A percentile compares a stretch with the other conserved stretches of the same genome.
Conservation (phyloP, 2,329 filamentous ascomycete genomes). For the Colletotrichum sojae region DNA sequence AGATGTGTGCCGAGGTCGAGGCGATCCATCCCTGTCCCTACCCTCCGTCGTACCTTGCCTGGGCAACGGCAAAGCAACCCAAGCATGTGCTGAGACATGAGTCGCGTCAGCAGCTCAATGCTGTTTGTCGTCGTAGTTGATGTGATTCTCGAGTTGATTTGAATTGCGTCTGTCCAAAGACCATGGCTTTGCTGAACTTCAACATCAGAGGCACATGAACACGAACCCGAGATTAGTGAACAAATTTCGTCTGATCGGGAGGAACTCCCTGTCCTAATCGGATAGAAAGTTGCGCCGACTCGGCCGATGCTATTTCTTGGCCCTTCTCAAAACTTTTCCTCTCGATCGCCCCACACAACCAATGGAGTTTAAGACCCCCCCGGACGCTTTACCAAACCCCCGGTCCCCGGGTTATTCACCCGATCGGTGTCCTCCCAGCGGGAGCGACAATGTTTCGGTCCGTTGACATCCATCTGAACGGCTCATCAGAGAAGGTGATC, state of each 20-base stretch:
- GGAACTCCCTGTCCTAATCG: not conserved
- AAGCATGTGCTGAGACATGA: conserved; percentile 1
- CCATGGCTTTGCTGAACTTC: too few species aligned
- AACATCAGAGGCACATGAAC: not conserved
- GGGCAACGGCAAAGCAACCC: not conserved
- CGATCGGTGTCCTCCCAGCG: not conserved
- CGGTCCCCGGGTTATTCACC: not conserved
- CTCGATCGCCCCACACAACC: conserved; percentile 6
- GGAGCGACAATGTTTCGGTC: not conserved
- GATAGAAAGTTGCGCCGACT: conserved; percentile 35
- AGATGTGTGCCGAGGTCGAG: conserved; percentile 27
- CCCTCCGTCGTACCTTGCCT: not conserved
- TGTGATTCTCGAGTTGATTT: too few species aligned
- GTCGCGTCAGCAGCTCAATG: not conserved
- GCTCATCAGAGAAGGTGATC: not conserved
- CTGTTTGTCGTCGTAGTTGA: not conserved
- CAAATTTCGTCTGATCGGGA: not conserved
- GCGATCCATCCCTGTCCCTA: conserved; percentile 12
- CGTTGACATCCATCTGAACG: not conserved
- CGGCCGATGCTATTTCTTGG: conserved; percentile 8
- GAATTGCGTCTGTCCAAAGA: too few species aligned
- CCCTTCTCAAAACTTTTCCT: conserved; percentile 5
- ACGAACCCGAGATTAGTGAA: not conserved
- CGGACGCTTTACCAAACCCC: not conserved
- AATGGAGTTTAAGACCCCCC: not conserved